Conservation (phyloP, 2,329 filamentous ascomycete genomes). For the Macroventuria anomochaeta region DNA sequence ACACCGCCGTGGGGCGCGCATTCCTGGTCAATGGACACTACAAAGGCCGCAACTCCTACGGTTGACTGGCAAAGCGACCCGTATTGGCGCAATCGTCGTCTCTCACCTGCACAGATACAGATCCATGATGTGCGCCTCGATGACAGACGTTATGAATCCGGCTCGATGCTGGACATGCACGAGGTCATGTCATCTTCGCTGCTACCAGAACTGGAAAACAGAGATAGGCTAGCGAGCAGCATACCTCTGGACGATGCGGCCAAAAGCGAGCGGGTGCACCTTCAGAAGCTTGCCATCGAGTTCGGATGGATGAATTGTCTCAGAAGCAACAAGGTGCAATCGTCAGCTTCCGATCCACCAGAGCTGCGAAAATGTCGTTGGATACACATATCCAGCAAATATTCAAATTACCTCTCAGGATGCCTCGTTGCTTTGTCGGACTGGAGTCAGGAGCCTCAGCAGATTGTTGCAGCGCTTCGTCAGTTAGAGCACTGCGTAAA, state of each 20-base stretch:
- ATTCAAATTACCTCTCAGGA: slow-evolving; percentile 48
- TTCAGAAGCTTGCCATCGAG: slow-evolving; percentile 45
- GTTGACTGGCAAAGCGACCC: slow-evolving; percentile 47
- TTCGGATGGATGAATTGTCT: slow-evolving; percentile 54
- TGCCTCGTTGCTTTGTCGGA: slow-evolving; percentile 43
- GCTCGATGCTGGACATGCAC: slow-evolving; percentile 49
- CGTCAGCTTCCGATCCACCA: slow-evolving; percentile 33
- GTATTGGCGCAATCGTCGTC: slow-evolving; percentile 48
- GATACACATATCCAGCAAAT: slow-evolving; percentile 54
- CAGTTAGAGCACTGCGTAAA: slow-evolving; percentile 48
- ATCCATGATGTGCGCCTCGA: slow-evolving; percentile 51
- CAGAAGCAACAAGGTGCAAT: slow-evolving; percentile 43
- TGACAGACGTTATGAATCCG: slow-evolving; percentile 36
- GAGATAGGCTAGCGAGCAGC: slow-evolving; percentile 29
- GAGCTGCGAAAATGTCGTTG: slow-evolving; percentile 47
- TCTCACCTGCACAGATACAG: slow-evolving; percentile 50
- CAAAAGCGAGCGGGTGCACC: slow-evolving; percentile 45
- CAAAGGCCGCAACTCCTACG: slow-evolving; percentile 26
- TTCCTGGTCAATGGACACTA: slow-evolving; percentile 17
- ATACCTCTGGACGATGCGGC: slow-evolving; percentile 31
- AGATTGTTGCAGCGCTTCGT: slow-evolving; percentile 30
- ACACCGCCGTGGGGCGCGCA: not conserved
- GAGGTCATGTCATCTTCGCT: slow-evolving; percentile 46
- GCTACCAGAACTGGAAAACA: slow-evolving; percentile 38
- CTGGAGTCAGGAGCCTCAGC: slow-evolving; percentile 32